Percentiles rank a stretch among this genome's conserved stretches.
Evolutionary conservation across 2,329 filamentous ascomycete species (phyloP).

Genomic region (Rhynchosporium secalis): DNA sequence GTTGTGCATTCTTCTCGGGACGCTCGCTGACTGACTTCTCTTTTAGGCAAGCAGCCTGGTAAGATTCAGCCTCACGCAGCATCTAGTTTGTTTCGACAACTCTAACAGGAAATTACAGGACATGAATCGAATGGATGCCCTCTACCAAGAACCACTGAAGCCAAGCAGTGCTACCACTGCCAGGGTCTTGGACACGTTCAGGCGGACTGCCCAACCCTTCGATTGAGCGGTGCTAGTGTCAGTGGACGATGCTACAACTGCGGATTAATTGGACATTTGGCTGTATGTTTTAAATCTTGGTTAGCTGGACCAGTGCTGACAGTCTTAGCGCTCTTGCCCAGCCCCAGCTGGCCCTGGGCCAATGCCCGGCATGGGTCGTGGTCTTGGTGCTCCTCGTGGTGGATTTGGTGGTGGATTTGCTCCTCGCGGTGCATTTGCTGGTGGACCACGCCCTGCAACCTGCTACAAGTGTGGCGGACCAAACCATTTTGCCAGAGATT

Average conservation of each 20-base stretch:
- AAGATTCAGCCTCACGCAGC: conserved; percentile 33
- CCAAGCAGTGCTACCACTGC: conserved; percentile 99
- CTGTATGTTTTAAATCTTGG: conserved; percentile 55
- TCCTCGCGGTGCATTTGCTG: conserved; percentile 73
- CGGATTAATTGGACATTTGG: conserved; percentile 88
- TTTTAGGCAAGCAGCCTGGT: conserved; percentile 77
- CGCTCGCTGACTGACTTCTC: conserved; percentile 12
- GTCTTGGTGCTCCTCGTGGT: conserved; percentile 68
- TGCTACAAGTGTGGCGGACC: conserved; percentile 80
- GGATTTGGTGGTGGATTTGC: conserved; percentile 55
- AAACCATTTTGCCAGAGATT: conserved; percentile 98
- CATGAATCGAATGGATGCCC: conserved; percentile 99
- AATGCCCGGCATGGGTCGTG: conserved; percentile 56
- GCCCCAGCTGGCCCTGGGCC: conserved; percentile 61
- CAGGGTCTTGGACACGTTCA: conserved; percentile 98
- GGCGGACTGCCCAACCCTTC: conserved; percentile 96
- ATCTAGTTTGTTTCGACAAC: conserved; percentile 10
- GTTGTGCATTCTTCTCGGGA: too few relatives aligned
- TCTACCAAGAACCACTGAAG: conserved; percentile 92
- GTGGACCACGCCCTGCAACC: conserved; percentile 66
- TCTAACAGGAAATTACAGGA: conserved; percentile 48
- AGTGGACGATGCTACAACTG: conserved; percentile 96
- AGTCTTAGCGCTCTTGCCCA: conserved; percentile 72
- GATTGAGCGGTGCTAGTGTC: conserved; percentile 78
- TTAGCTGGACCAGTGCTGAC: conserved; percentile 26